Percentiles rank a stretch among this genome's conserved stretches.
phyloP scores from a whole-genome alignment of 73 alveolate genomes.

The Paramecium caudatum region DNA sequence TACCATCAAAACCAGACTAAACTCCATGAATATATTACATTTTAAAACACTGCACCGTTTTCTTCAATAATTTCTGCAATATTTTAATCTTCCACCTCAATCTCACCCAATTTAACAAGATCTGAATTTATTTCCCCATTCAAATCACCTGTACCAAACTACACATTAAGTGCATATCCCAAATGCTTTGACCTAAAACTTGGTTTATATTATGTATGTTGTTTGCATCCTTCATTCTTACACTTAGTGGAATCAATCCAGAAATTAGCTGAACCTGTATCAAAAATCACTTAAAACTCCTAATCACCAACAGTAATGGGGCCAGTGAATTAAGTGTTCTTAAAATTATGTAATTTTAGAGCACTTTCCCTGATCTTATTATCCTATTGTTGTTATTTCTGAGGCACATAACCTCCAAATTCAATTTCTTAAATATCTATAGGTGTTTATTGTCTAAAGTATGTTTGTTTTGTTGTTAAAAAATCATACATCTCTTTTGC shows the following conservation, averaged over 20 bases:
- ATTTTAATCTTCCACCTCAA: constrained; percentile 72
- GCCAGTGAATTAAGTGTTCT: constrained; percentile 73
- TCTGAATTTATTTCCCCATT: constrained; percentile 80
- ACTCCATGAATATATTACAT: constrained; percentile 67
- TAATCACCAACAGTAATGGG: constrained; percentile 82
- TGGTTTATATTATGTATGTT: constrained; percentile 71
- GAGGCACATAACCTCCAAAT: constrained; percentile 47
- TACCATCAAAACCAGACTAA: constrained; percentile 74
- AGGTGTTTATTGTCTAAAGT: constrained; percentile 35
- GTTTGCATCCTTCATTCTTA: constrained; percentile 73
- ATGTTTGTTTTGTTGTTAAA: constrained; percentile 61
- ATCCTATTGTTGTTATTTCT: background rate
- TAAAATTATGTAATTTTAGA: constrained; percentile 53
- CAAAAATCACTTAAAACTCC: constrained; percentile 84
- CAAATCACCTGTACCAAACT: constrained; percentile 78
- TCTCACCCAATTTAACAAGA: constrained; percentile 76
- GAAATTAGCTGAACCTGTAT: constrained; percentile 83
- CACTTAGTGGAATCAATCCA: constrained; percentile 80
- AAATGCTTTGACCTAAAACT: background rate
- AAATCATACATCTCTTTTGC: constrained; percentile 59
- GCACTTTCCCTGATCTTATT: background rate
- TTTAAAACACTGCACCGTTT: constrained; percentile 80
- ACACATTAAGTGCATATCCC: constrained; percentile 70
- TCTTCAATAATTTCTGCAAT: constrained; percentile 86
- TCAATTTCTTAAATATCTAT: constrained; percentile 1